These are phyloP conservation scores for Fraxinus xanthoxyloides DNA, from an alignment of 305 asterid genomes.

Conservation along the genomic window DNA sequence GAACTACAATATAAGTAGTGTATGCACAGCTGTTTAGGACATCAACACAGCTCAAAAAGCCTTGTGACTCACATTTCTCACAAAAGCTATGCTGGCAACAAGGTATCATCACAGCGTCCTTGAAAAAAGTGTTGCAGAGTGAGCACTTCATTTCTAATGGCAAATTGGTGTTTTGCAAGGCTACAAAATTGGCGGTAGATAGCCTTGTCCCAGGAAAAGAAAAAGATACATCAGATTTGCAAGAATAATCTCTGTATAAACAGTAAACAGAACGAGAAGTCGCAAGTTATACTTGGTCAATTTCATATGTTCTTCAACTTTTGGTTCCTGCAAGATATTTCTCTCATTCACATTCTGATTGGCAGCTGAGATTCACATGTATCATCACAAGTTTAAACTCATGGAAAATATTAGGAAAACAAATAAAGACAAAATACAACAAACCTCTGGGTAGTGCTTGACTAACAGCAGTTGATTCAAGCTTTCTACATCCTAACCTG, in stretches of 20 bases:
- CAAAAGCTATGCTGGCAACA: constrained; percentile 98
- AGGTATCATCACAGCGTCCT: constrained; percentile 93
- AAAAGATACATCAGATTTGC: constrained; percentile 30
- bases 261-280: neutral
- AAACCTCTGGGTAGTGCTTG: constrained; percentile 44
- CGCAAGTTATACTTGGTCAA: constrained; percentile 42
- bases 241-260: neutral
- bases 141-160: constrained; percentile 62
- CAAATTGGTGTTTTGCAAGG: constrained; percentile 8
- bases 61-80: constrained; percentile 63
- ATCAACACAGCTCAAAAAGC: constrained; percentile 20
- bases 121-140: constrained; percentile 67
- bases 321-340: constrained; percentile 26
- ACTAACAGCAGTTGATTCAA: constrained; percentile 23
- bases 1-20: neutral
- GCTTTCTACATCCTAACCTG: constrained; percentile 48
- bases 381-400: neutral
- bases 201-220: constrained; percentile 10
- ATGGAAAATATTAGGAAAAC: neutral
- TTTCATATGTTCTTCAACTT: constrained; percentile 36
- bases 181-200: constrained; percentile 34
- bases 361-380: constrained; percentile 40
- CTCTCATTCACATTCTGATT: constrained; percentile 32
- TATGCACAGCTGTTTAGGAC: constrained; percentile 2
- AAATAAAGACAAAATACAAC: constrained; percentile 11